Evolutionary conservation across 2,329 filamentous ascomycete species (phyloP).

Genomic region (Beauveria varroae): DNA sequence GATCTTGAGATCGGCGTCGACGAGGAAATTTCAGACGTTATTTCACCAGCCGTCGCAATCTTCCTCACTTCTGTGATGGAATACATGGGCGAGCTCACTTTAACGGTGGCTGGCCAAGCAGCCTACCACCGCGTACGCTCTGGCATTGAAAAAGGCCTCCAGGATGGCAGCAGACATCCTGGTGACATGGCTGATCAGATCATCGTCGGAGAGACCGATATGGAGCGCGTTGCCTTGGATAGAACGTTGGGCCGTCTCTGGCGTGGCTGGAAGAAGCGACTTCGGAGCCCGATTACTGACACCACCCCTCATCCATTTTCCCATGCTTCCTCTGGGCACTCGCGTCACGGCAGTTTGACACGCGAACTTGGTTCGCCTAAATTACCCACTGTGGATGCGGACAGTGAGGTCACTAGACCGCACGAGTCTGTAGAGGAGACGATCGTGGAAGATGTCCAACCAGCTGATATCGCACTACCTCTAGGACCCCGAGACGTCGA

Average conservation of each 20-base stretch:
- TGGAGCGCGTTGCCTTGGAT: constrained; percentile 88
- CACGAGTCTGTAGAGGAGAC: constrained; percentile 16
- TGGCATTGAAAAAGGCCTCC: constrained; percentile 52
- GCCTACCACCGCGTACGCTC: constrained; percentile 61
- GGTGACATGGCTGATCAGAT: constrained; percentile 55
- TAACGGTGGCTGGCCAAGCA: constrained; percentile 81
- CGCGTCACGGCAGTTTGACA: constrained; percentile 27
- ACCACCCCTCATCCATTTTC: constrained; percentile 43
- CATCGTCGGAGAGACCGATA: constrained; percentile 82
- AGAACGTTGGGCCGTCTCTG: constrained; percentile 82
- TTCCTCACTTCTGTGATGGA: constrained; percentile 94
- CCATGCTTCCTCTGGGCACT: constrained; percentile 31
- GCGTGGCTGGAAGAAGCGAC: constrained; percentile 89
- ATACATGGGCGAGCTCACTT: constrained; percentile 83
- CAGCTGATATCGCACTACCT: constrained; percentile 56
- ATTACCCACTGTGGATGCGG: constrained; percentile 11
- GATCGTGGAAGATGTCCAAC: constrained; percentile 23
- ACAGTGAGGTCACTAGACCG: constrained; percentile 9
- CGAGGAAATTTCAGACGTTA: constrained; percentile 56
- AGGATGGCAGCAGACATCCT: constrained; percentile 38
- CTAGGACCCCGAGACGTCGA: constrained; percentile 59
- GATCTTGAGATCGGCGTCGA: constrained; percentile 53
- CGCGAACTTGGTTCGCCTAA: constrained; percentile 30
- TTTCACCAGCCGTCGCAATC: constrained; percentile 88
- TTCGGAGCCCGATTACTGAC: constrained; percentile 50